A percentile compares a stretch with the other conserved stretches of the same genome.
Evolutionary conservation across 495 filamentous ascomycete species (phyloP).

Genomic region (Xylaria venustula): DNA sequence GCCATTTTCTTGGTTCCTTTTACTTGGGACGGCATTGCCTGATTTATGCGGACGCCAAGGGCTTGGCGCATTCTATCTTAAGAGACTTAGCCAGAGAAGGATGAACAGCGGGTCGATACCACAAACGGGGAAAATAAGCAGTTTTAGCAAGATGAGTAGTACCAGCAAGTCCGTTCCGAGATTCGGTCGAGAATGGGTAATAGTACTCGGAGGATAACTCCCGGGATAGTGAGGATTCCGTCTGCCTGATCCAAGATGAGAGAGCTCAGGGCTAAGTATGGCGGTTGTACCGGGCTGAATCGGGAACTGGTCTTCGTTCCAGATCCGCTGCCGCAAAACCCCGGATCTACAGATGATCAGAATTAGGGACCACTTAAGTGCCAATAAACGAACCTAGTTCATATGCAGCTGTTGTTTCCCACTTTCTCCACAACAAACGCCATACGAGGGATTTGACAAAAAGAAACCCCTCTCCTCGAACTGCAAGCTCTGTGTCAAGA

Average conservation of each 20-base stretch:
- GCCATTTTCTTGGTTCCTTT: not conserved
- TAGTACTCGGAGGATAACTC: not conserved
- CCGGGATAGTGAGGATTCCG: not conserved
- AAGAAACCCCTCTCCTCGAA: not conserved
- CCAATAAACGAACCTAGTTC: not conserved
- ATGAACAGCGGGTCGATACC: not conserved
- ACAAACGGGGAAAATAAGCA: too few relatives aligned
- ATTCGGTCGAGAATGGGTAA: not conserved
- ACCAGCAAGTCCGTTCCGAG: not conserved
- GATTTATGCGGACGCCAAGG: not conserved
- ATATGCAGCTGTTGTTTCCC: not conserved
- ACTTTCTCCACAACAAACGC: not conserved
- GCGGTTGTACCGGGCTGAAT: slow-evolving; percentile 2
- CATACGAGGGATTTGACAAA: not conserved
- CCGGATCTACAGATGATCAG: slow-evolving; percentile 7
- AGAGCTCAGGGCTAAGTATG: too few relatives aligned
- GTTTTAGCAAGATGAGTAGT: not conserved
- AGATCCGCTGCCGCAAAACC: slow-evolving; percentile 13
- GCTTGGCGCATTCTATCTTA: too few relatives aligned
- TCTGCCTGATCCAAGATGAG: too few relatives aligned
- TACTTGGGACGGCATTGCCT: not conserved
- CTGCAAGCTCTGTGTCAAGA: too few relatives aligned
- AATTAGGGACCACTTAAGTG: slow-evolving; percentile 1
- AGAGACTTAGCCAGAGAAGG: not conserved
- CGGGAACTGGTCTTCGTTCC: slow-evolving; percentile 3